Conservation (phyloP, 2,329 filamentous ascomycete species). For the Penicillium janthinellum region DNA sequence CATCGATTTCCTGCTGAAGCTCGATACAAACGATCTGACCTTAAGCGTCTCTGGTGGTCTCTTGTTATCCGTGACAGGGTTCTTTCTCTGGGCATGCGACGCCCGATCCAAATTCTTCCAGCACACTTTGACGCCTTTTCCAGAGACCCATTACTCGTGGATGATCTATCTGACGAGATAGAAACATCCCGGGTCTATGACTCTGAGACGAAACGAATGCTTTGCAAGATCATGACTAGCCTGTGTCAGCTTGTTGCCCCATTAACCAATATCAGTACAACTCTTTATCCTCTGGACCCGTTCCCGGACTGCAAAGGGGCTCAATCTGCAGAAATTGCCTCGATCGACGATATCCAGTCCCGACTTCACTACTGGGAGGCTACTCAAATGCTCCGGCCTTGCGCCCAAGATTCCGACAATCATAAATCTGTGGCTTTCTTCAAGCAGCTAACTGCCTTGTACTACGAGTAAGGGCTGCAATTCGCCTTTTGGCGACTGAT, state of each 20-base stretch:
- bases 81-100: background rate
- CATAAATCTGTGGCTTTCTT: constrained; percentile 3
- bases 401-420: background rate
- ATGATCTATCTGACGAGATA: constrained; percentile 1
- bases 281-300: background rate
- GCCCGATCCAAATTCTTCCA: background rate
- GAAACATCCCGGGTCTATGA: background rate
- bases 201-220: background rate
- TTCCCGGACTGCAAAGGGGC: background rate
- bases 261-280: background rate
- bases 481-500: background rate
- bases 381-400: background rate
- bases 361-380: background rate
- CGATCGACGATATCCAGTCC: background rate
- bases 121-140: background rate
- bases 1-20: background rate
- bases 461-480: background rate
- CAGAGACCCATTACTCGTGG: background rate
- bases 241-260: background rate
- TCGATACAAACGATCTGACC: background rate
- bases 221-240: constrained; percentile 1
- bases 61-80: constrained; percentile 1
- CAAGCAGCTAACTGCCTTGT: constrained; percentile 1
- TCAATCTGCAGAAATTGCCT: background rate
- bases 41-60: constrained; percentile 2